phyloP scores from a whole-genome alignment of 441 rosid species.

The Populus tomentosa region DNA sequence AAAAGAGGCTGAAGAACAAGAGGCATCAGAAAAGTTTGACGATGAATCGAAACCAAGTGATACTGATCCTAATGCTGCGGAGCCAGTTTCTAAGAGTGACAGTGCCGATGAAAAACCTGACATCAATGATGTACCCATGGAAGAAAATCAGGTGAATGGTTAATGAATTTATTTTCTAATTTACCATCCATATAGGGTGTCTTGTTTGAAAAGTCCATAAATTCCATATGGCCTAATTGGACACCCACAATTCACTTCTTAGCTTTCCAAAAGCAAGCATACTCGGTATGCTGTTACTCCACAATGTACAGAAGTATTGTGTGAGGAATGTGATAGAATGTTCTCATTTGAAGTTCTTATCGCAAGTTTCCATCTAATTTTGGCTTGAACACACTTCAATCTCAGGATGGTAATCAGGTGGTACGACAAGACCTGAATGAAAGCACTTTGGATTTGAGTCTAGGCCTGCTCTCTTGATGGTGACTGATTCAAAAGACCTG shows the following conservation, averaged over 20 bases:
- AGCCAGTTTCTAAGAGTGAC: slow-evolving; percentile 33
- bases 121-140: slow-evolving; percentile 70
- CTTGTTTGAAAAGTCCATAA: neutral
- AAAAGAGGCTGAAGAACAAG: slow-evolving; percentile 45
- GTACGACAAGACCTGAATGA: slow-evolving; percentile 86
- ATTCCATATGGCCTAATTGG: neutral
- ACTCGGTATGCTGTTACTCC: no score
- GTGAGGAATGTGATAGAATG: neutral
- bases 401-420: slow-evolving; percentile 50
- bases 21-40: slow-evolving; percentile 46
- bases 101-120: slow-evolving; percentile 68
- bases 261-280: neutral
- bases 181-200: neutral
- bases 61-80: slow-evolving; percentile 27
- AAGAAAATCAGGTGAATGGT: slow-evolving; percentile 58
- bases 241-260: neutral
- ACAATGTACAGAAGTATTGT: neutral
- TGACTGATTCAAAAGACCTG: slow-evolving; percentile 28
- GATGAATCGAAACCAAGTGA: slow-evolving; percentile 51
- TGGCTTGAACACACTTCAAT: slow-evolving; percentile 12
- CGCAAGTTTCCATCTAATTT: slow-evolving; percentile 13
- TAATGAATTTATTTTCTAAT: neutral
- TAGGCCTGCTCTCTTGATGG: slow-evolving; percentile 50
- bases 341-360: no score
- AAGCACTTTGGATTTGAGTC: slow-evolving; percentile 73